A percentile compares a stretch with the other conserved stretches of the same genome.
phyloP scores from a whole-genome alignment of 805 yeast species.

The Wickerhamiella kurtzmanii region DNA sequence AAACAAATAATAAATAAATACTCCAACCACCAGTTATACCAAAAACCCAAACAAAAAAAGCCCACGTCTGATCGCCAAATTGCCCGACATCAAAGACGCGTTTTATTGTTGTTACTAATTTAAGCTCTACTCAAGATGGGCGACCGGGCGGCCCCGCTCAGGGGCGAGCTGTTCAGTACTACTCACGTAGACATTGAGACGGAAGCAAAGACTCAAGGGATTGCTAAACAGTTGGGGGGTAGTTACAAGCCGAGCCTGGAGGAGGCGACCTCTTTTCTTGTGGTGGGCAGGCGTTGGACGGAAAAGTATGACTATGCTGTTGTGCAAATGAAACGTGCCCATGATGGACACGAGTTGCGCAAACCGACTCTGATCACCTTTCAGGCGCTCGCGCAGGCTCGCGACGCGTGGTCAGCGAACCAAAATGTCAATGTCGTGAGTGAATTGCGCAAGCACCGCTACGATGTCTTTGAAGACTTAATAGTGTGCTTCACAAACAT shows the following conservation, averaged over 20 bases:
- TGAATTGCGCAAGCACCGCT: slow-evolving; percentile 17
- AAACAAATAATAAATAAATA: not conserved
- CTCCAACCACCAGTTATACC: too few relatives aligned
- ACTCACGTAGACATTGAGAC: slow-evolving; percentile 15
- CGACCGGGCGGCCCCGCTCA: slow-evolving; percentile 4
- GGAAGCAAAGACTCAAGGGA: slow-evolving; percentile 7
- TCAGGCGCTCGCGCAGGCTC: not conserved
- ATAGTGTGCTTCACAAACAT: slow-evolving; percentile 30
- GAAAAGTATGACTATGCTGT: slow-evolving; percentile 38
- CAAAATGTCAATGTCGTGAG: slow-evolving; percentile 23
- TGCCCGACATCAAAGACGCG: not conserved
- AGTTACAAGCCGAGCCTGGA: slow-evolving; percentile 9
- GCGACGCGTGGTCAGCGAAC: not conserved
- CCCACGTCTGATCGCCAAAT: not conserved
- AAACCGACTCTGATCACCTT: not conserved
- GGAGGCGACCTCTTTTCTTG: slow-evolving; percentile 21
- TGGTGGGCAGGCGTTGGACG: slow-evolving; percentile 41
- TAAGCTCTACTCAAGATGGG: not conserved
- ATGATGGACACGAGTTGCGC: not conserved
- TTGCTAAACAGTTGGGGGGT: slow-evolving; percentile 18
- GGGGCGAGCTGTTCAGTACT: slow-evolving; percentile 8
- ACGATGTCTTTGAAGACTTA: slow-evolving; percentile 24
- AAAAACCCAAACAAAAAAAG: not conserved
- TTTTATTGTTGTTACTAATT: not conserved
- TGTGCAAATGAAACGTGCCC: not conserved